Evolutionary conservation across 2,329 filamentous ascomycete species (phyloP), one percentile per base, ranked within the genome.

Genomic region (Nigrograna mackinnonii): DNA sequence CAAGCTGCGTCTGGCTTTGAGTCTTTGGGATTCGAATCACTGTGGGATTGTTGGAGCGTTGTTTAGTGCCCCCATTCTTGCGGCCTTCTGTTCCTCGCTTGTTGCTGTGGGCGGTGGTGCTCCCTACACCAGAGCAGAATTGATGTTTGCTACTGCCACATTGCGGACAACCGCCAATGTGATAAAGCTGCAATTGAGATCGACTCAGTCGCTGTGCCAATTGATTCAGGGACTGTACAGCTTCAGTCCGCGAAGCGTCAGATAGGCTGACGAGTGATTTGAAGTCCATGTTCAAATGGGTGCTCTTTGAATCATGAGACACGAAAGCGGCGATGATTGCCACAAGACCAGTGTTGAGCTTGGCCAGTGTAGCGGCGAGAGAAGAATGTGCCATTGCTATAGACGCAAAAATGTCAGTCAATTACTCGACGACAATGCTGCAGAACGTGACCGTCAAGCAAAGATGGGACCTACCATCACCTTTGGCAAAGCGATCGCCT

Each of bases 311-410:
- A 41, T 69, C 65, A 43, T 63, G 59, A 19, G 65, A 58, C 26
- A 76, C 50, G 41, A 76, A 76, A 3, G 70, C 56, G 16, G 70
- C 60, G 39, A 76, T 75, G 50, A 77, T 74, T 42, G 58, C 55
- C 6, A 76, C 71, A 4, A 77, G 67, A 28, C 74, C 72, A 14
- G 71, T 72, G 46, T 77, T 76, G 20, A 76, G 57, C 46, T 66
- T 73, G 43, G 76, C 64, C 18, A 76, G 50, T 14, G 72, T 71
- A 46, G 71, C 70, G 9, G 71, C 69, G 16, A 76, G 70, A n/a
- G 67, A 69, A 3, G 68, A 68, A 44, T 74, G 72, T 13, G 73
- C 73, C 40, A 70, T 70, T 34, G 68, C 73, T 76, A 43, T 24
- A 34, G 18, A 6, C 5, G 37, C 50, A 19, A 50, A 20, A 42